phyloP scores from a whole-genome alignment of 2,329 filamentous ascomycete genomes.

The Botryotinia narcissicola region DNA sequence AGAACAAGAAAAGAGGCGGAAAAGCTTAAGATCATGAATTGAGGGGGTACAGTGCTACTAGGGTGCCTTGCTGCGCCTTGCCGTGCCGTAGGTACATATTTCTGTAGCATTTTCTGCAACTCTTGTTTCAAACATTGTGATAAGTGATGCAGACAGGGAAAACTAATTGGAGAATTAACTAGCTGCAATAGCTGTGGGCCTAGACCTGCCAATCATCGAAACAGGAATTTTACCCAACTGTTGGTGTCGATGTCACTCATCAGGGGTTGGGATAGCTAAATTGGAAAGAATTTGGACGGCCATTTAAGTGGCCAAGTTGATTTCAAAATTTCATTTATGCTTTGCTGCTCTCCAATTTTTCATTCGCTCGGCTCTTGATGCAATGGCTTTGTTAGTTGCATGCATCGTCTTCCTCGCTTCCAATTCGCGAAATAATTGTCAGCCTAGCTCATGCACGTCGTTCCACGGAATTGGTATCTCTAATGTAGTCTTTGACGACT shows the following conservation, averaged over 20 bases:
- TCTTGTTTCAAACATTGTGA: background rate
- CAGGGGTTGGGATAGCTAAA: background rate
- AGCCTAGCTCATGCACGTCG: background rate
- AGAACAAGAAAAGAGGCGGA: background rate
- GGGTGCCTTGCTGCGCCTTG: background rate
- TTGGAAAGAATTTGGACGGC: background rate
- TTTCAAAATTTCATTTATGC: background rate
- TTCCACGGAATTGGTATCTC: background rate
- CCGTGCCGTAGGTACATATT: background rate
- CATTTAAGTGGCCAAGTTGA: background rate
- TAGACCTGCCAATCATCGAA: background rate
- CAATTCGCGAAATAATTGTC: background rate
- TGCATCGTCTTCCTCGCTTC: background rate
- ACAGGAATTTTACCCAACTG: background rate
- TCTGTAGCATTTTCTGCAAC: background rate
- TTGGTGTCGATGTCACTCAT: background rate
- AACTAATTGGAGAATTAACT: background rate
- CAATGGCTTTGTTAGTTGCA: background rate
- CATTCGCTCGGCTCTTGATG: background rate
- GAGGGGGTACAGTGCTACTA: background rate
- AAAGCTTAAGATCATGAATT: background rate
- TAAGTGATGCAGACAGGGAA: background rate
- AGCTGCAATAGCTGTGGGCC: background rate
- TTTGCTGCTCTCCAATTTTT: background rate
- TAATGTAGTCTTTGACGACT: background rate